Evolutionary conservation across 352 stramenopile genomes (phyloP).

Genomic region (Thalassiosira livingstoniorum): DNA sequence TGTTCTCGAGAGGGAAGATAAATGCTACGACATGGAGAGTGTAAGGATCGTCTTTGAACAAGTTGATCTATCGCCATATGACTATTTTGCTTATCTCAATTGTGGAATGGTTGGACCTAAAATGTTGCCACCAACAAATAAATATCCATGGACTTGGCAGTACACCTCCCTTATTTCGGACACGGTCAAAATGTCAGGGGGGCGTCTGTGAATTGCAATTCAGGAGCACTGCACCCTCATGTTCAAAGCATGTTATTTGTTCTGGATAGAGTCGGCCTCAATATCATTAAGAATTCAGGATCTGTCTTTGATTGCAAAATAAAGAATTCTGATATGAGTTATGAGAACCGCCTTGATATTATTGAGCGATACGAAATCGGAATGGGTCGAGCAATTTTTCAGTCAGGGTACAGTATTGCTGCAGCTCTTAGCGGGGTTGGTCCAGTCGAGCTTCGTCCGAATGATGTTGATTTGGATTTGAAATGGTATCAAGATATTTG

Average conservation of each 20-base stretch:
- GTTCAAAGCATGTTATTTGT: conserved; percentile 12
- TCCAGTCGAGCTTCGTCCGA: too few species aligned
- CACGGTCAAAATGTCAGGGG: neutral
- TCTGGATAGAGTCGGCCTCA: neutral
- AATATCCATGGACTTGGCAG: conserved; percentile 4
- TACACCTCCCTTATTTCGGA: conserved; percentile 2
- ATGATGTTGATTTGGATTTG: too few species aligned
- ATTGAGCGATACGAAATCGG: conserved; percentile 4
- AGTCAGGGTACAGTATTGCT: neutral
- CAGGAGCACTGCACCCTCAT: neutral
- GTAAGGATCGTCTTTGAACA: too few species aligned
- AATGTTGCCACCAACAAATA: too few species aligned
- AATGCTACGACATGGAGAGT: too few species aligned
- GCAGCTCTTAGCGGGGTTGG: too few species aligned
- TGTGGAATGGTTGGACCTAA: conserved; percentile 10
- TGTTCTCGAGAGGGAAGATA: too few species aligned
- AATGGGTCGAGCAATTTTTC: neutral
- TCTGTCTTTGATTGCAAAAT: conserved; percentile 9
- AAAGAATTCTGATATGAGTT: too few species aligned
- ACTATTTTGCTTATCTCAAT: conserved; percentile 7
- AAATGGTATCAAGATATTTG: too few species aligned
- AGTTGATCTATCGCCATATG: too few species aligned
- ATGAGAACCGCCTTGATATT: neutral
- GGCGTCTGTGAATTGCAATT: too few species aligned
- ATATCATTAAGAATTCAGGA: neutral